These are phyloP conservation scores for Neodidymelliopsis sp. DNA, from an alignment of 2,329 filamentous ascomycete genomes.

Conservation along the genomic window DNA sequence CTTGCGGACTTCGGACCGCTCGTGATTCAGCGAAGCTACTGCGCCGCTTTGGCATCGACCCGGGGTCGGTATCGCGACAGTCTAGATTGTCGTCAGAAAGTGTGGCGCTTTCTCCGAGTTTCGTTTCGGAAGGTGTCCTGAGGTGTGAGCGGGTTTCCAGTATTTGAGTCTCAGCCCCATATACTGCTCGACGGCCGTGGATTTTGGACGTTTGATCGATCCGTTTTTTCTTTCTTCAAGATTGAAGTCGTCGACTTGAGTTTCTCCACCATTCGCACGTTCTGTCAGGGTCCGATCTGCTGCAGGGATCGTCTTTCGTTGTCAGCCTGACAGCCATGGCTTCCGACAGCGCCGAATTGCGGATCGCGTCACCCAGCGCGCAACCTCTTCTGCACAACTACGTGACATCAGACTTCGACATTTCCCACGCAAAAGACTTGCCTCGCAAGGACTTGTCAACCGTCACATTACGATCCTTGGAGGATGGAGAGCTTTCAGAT, in stretches of 20 bases:
- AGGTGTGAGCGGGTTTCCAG: slow-evolving; percentile 1
- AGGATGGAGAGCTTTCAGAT: slow-evolving; percentile 35
- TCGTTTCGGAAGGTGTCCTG: slow-evolving; percentile 28
- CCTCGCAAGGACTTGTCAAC: slow-evolving; percentile 25
- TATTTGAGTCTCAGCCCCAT: slow-evolving; percentile 4
- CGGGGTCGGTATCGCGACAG: slow-evolving; percentile 8
- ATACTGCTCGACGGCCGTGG: slow-evolving; percentile 10
- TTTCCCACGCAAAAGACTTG: slow-evolving; percentile 21
- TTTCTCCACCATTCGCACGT: slow-evolving; percentile 3
- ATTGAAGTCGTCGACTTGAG: not conserved
- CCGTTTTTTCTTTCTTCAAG: too few relatives aligned
- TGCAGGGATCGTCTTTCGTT: slow-evolving; percentile 15
- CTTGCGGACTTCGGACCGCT: slow-evolving; percentile 11
- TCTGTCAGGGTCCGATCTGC: slow-evolving; percentile 19
- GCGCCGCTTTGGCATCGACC: slow-evolving; percentile 10
- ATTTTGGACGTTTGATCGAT: not conserved
- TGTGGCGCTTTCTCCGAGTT: slow-evolving; percentile 18
- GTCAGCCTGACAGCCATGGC: slow-evolving; percentile 22
- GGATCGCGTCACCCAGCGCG: slow-evolving; percentile 17
- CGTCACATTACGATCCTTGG: slow-evolving; percentile 22
- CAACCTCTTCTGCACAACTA: slow-evolving; percentile 35
- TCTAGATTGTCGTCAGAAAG: slow-evolving; percentile 20
- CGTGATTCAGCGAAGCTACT: slow-evolving; percentile 10
- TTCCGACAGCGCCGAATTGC: slow-evolving; percentile 23
- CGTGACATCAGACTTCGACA: slow-evolving; percentile 27